Evolutionary conservation across 495 filamentous ascomycete genomes (phyloP).

Genomic region (Penicillium ochrochloron): DNA sequence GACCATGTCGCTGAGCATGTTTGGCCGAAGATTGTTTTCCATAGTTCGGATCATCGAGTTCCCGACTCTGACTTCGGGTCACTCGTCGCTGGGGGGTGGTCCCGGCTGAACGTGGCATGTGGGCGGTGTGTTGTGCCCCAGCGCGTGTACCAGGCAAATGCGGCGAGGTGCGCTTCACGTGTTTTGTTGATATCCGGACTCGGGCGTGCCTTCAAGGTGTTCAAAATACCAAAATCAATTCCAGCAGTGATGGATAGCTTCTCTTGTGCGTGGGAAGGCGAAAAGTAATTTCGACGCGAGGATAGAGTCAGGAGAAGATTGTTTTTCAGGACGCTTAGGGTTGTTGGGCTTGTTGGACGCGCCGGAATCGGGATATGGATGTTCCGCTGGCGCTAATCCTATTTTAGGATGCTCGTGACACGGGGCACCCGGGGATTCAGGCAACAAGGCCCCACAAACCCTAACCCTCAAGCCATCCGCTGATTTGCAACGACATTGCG

Average conservation of each 20-base stretch:
- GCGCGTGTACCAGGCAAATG: slow-evolving; percentile 7
- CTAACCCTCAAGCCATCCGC: not conserved
- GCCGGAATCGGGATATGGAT: not conserved
- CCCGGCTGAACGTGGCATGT: slow-evolving; percentile 24
- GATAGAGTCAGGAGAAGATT: not conserved
- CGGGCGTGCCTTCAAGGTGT: not conserved
- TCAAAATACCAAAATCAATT: not conserved
- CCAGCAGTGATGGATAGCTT: not conserved
- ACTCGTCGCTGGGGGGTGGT: slow-evolving; percentile 21
- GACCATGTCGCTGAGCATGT: not conserved
- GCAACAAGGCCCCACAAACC: not conserved
- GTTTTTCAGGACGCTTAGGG: not conserved
- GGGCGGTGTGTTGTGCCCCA: slow-evolving; percentile 14
- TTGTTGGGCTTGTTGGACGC: not conserved
- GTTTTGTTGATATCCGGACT: not conserved
- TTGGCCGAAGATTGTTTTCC: not conserved
- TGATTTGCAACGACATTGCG: not conserved
- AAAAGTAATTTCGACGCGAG: slow-evolving; percentile 1
- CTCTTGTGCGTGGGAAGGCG: not conserved
- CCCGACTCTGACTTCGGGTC: slow-evolving; percentile 36
- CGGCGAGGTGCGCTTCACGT: slow-evolving; percentile 1
- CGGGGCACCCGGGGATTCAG: not conserved
- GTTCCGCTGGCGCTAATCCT: not conserved
- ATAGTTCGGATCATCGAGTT: slow-evolving; percentile 16
- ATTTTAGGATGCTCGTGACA: not conserved